Base-by-base conservation (phyloP, 441 rosid genomes). In the Gossypium davidsonii region DNA sequence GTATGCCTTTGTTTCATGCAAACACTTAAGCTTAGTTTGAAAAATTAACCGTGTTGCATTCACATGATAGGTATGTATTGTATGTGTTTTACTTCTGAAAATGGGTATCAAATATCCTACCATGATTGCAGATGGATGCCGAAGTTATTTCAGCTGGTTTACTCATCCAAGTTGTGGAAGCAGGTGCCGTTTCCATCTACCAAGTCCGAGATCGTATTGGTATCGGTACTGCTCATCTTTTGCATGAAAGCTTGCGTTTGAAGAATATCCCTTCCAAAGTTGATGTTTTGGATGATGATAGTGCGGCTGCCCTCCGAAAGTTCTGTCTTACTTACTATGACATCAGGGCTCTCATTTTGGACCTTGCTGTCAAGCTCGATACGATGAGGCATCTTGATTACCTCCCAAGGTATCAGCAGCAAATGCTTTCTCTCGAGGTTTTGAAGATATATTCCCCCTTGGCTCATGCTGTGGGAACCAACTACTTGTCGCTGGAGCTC, bases 141-240 rank as follows among this genome's bases (percentile, higher is more conserved):
- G 98, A 95, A 85, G 98, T 93, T 17, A 91, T 95, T 73, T 93
- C 99, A 10, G 97, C 98, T 17, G 89, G 97, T 58, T 77, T 95
- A 67, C 70, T 95, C 78, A 79, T 86, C 48, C 95, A 90, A 58
- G 86, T 82, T 14, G 79, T 95, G 9, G 95, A 90, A 69, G 88
- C 88, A 0, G 89, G 92, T 42, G 92, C 84, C 0, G 81, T 91
- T 60, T 83, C 97, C 18, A 82, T 90, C 34, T 71, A 78, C 3
- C 87, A 90, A 81, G 88, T 91, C 44, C 79, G 93, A 77, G 92
- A 91, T 67, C 86, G 83, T 52, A 84, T 91, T 11, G 92, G 99
- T 71, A 80, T 79, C 8, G 92, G 90, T 11, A 90, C 97, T 26
- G 97, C 98, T 56, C 96, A 92, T 85, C 83, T 95, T 23, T 87